Percentiles rank a stretch among this genome's conserved stretches.
phyloP scores from a whole-genome alignment of 2,329 filamentous ascomycete genomes.

The Neobulgaria alba region DNA sequence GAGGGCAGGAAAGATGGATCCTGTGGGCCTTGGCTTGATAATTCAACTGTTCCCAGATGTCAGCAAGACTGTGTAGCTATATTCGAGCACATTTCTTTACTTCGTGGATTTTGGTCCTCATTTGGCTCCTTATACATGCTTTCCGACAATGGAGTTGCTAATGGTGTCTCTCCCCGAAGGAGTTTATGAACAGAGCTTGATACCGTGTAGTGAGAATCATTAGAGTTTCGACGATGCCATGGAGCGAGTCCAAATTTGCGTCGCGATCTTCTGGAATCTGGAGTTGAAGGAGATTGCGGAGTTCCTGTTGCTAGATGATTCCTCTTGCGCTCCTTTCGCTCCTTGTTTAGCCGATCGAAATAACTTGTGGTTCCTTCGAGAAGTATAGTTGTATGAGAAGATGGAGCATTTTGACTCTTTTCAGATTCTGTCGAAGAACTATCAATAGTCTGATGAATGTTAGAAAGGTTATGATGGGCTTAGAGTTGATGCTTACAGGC shows the following conservation, averaged over 20 bases:
- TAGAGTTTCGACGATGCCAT: constrained; percentile 26
- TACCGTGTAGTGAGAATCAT: constrained; percentile 22
- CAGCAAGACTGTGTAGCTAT: not conserved
- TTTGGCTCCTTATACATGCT: constrained; percentile 11
- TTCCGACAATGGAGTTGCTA: constrained; percentile 19
- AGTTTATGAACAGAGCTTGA: constrained; percentile 26
- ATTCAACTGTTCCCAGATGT: constrained; percentile 16
- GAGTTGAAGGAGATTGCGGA: constrained; percentile 8
- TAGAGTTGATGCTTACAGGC: constrained; percentile 6
- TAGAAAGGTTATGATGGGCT: constrained; percentile 2
- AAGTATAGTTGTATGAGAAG: constrained; percentile 19
- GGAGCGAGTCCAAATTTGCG: constrained; percentile 24
- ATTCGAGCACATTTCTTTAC: constrained; percentile 7
- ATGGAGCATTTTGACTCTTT: not conserved
- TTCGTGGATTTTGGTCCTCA: constrained; percentile 14
- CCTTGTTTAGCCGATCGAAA: constrained; percentile 10
- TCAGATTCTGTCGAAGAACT: not conserved
- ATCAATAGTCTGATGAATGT: constrained; percentile 3
- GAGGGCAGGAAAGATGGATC: constrained; percentile 24
- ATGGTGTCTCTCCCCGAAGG: constrained; percentile 24
- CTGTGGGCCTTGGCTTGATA: constrained; percentile 16
- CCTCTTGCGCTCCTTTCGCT: constrained; percentile 2
- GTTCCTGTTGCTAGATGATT: not conserved
- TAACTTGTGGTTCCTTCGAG: constrained; percentile 20
- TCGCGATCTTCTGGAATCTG: constrained; percentile 7